These are phyloP conservation scores for Fusarium temperatum DNA, from an alignment of 2,329 filamentous ascomycete genomes.

Conservation along the genomic window DNA sequence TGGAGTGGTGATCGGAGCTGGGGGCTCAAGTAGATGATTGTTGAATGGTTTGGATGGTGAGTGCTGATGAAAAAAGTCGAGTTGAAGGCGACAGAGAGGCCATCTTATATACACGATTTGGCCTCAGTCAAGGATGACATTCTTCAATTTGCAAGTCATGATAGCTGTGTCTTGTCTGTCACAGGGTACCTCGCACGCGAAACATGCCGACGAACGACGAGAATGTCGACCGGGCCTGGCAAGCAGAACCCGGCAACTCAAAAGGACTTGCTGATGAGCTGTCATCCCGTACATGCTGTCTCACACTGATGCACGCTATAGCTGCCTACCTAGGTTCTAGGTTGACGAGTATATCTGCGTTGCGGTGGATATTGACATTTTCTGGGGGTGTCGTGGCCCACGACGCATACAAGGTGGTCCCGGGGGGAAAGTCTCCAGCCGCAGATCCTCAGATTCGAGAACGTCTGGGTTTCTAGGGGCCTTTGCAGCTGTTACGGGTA, in stretches of 20 bases:
- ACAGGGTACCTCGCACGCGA: constrained; percentile 18
- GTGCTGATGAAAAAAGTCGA: constrained; percentile 31
- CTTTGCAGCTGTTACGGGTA: constrained; percentile 11
- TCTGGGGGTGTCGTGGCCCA: constrained; percentile 10
- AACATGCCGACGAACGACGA: constrained; percentile 25
- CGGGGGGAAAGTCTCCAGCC: neutral
- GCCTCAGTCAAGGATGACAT: constrained; percentile 3
- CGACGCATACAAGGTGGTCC: neutral
- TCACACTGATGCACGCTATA: constrained; percentile 36
- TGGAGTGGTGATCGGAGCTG: constrained; percentile 24
- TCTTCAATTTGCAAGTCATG: constrained; percentile 13
- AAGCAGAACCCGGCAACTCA: constrained; percentile 21
- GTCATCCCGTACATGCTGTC: constrained; percentile 29
- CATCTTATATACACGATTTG: constrained; percentile 40
- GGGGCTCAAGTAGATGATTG: constrained; percentile 38
- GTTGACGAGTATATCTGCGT: constrained; percentile 1
- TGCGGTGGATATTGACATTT: constrained; percentile 20
- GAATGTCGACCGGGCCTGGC: constrained; percentile 1
- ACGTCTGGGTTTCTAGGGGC: constrained; percentile 21
- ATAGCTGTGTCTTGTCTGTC: constrained; percentile 12
- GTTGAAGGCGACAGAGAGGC: constrained; percentile 16
- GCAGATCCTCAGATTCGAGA: constrained; percentile 20
- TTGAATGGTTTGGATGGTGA: constrained; percentile 35
- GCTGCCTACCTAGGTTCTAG: neutral
- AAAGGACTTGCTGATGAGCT: constrained; percentile 34